Evolutionary conservation across 202 grass and related monocot species (phyloP), one percentile per base, ranked within the genome.

Genomic region (Zoysia matrella): DNA sequence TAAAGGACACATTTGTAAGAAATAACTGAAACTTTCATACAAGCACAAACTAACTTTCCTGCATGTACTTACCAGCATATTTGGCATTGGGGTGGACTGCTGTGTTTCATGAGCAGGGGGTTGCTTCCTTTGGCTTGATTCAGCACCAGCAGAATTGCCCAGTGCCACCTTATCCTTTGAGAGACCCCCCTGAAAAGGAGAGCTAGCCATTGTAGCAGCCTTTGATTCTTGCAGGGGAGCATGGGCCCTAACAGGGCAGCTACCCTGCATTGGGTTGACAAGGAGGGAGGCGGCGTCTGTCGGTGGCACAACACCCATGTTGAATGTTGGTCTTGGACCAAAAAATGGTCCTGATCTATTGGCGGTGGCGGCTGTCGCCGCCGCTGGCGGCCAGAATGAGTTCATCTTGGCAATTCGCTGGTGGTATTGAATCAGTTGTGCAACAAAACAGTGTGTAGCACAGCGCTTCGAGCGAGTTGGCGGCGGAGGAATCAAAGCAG

Each of bases 391-490:
- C 90, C 90, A 92, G 81, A 91, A 78, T 45, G 88, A 81, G 83
- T 88, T 91, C 87, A 98, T 90, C 89, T 88, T 95, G 11, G 89
- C 14, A 76, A 95, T 1, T 60, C 75, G 83, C 87, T 98, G 92
- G 53, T 92, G 72, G 75, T 93, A 86, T 7, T 67, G 79, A 78
- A 95, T 98, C 64, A 86, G 87, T 79, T 98, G 87, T 5, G 96
- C 92, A 64, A 98, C 87, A 69, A 90, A 98, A 77, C 80, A 98
- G 88, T 98, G 96, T 1, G 92, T 98, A 6, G 85, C 91, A 54
- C 92, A 95, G 54, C 92, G 88, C 83, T 95, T 98, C 12, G 82
- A 83, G 0, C 89, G 90, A 30, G 52, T 82, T 6, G 93, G 87
- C 1, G 78, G 86, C 22, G 75, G 77, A 42, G 81, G 73, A 53